Evolutionary conservation across 257 asterid genomes (phyloP), one percentile per base, ranked within the genome.

Genomic region (Plantago elongata): DNA sequence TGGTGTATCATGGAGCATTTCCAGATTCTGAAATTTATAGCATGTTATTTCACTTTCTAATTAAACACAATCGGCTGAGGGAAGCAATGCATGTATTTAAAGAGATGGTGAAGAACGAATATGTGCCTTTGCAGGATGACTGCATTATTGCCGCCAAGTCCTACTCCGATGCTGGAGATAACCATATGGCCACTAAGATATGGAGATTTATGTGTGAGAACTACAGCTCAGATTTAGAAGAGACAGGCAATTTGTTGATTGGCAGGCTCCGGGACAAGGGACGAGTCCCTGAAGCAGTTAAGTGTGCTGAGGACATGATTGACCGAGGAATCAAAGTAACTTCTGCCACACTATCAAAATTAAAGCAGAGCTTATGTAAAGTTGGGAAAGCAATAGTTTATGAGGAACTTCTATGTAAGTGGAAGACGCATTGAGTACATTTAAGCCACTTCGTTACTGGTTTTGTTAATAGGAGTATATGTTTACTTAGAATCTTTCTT

Each of bases 91-190:
- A 75, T 5, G 13, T 83, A 17, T 83, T 83, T 63, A 63, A 74
- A 38, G 95, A 86, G 84, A 86, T 86, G 95, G 77, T 86, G 75
- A 86, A 86, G 48, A 86, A 83, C 52, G 91, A 86, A 77, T 76
- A 57, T 74, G 79, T 80, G 52, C 91, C 90, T 12, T 64, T 74
- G 69, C 87, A 79, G 37, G 45, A 68, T 52, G 88, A 83, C 54
- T 81, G 95, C 40, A 59, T 46, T 70, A 14, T 64, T 18, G 85
- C 89, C 17, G 78, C 83, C 13, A 77, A 67, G 79, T 40, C 70
- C 1, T 83, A 64, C 46, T 3, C 81, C 49, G 75, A 72, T 60
- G 59, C 51, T 51, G 84, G 87, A 43, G 92, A 81, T 67, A 77
- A 83, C 8, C 61, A 68, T 61, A 81, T 83, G 79, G 87, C 77